Conservation (phyloP, 1,284 basidiomycete genomes). For the Austroboletus novae-zelandiae region DNA sequence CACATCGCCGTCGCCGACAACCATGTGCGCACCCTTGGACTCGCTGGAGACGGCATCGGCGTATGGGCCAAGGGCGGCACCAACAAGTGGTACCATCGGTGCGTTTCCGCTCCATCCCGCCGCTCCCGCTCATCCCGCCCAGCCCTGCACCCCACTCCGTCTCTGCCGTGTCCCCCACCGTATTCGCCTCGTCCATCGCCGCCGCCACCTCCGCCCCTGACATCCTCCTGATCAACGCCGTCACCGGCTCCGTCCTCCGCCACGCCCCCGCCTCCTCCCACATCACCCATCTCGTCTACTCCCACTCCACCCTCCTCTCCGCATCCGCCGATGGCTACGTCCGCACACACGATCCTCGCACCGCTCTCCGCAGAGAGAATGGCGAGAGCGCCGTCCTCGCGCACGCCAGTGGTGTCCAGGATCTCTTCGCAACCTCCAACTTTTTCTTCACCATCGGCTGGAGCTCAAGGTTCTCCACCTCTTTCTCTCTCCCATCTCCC, state of each 20-base stretch:
- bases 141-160: slow-evolving; percentile 35
- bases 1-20: slow-evolving; percentile 75
- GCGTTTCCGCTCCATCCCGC: slow-evolving; percentile 18
- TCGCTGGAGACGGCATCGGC: slow-evolving; percentile 60
- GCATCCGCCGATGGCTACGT: slow-evolving; percentile 84
- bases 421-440: slow-evolving; percentile 77
- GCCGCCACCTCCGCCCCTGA: slow-evolving; percentile 63
- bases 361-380: slow-evolving; percentile 49
- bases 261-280: slow-evolving; percentile 55
- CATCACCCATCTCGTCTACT: slow-evolving; percentile 64
- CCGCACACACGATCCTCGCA: slow-evolving; percentile 82
- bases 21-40: slow-evolving; percentile 63
- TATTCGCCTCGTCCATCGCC: slow-evolving; percentile 55
- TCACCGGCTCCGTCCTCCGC: slow-evolving; percentile 68
- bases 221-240: slow-evolving; percentile 70
- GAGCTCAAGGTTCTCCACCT: slow-evolving; percentile 64
- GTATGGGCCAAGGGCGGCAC: slow-evolving; percentile 79
- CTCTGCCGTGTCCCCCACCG: slow-evolving; percentile 58
- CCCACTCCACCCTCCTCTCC: slow-evolving; percentile 65
- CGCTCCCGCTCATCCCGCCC: slow-evolving; percentile 1
- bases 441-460: slow-evolving; percentile 85
- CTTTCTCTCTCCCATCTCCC: neutral
- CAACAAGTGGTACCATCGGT: slow-evolving; percentile 79
- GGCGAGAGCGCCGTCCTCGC: slow-evolving; percentile 62
- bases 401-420: slow-evolving; percentile 80